Conservation (phyloP, 2,329 filamentous ascomycete genomes). For the Rutstroemia sydowiana region DNA sequence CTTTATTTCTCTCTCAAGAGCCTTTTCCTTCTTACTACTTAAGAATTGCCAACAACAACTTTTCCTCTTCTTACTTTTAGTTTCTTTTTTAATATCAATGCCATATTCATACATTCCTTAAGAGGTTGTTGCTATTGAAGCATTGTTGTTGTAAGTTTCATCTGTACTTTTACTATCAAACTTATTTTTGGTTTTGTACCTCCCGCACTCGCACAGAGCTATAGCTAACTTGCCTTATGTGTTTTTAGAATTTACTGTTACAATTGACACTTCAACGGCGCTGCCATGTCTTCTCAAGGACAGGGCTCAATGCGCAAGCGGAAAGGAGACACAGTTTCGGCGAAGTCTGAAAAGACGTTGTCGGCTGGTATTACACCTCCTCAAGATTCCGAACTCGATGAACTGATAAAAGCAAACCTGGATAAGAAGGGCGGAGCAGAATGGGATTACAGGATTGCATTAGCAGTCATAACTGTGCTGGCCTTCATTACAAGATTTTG, state of each 20-base stretch:
- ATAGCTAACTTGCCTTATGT: slow-evolving; percentile 16
- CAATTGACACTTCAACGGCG: slow-evolving; percentile 9
- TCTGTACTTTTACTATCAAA: background rate
- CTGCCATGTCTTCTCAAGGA: slow-evolving; percentile 26
- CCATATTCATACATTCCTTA: slow-evolving; percentile 5
- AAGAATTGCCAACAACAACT: background rate
- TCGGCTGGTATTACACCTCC: slow-evolving; percentile 24
- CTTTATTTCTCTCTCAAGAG: slow-evolving; percentile 2
- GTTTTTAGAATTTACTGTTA: slow-evolving; percentile 12
- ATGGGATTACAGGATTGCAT: slow-evolving; percentile 75
- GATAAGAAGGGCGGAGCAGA: slow-evolving; percentile 47
- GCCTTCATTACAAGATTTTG: slow-evolving; percentile 93
- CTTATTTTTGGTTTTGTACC: background rate
- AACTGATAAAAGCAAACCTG: slow-evolving; percentile 37
- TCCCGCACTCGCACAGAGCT: slow-evolving; percentile 9
- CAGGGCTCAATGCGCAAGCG: slow-evolving; percentile 28
- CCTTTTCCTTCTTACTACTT: background rate
- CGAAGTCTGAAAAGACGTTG: slow-evolving; percentile 42
- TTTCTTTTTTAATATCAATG: slow-evolving; percentile 6
- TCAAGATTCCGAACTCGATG: slow-evolving; percentile 41
- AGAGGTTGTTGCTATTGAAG: slow-evolving; percentile 9
- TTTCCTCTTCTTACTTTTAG: background rate
- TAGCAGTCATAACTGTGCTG: slow-evolving; percentile 69
- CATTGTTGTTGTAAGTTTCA: slow-evolving; percentile 7
- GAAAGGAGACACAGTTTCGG: slow-evolving; percentile 38